These are phyloP conservation scores for Venturia oleaginea DNA, from an alignment of 2,329 filamentous ascomycete species.

Conservation along the genomic window DNA sequence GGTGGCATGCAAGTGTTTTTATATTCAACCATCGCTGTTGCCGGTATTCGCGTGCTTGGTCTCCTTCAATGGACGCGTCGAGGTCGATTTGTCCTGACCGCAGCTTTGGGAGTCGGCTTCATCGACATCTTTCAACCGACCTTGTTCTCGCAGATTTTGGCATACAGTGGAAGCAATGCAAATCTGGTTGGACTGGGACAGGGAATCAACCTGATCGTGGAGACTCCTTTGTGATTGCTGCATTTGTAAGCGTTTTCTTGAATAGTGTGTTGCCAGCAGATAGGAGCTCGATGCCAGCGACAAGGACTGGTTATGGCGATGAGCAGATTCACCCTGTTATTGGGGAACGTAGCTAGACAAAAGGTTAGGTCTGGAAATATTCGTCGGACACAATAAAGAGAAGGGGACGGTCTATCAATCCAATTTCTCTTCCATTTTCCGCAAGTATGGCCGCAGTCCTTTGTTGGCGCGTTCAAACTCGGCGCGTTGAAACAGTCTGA, in stretches of 20 bases:
- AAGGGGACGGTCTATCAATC: too few species aligned
- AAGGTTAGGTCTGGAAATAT: background rate
- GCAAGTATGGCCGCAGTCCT: background rate
- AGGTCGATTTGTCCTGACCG: conserved; percentile 23
- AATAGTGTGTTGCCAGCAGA: conserved; percentile 34
- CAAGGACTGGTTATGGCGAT: conserved; percentile 14
- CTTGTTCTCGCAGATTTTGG: conserved; percentile 32
- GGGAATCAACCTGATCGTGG: conserved; percentile 32
- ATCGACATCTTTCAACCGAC: conserved; percentile 32
- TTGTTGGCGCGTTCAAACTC: too few species aligned
- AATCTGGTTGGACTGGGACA: conserved; percentile 33
- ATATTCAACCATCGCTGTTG: conserved; percentile 23
- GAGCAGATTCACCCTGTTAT: conserved; percentile 16
- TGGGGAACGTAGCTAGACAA: background rate
- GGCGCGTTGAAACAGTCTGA: conserved; percentile 15
- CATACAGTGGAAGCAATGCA: conserved; percentile 29
- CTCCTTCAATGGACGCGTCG: conserved; percentile 23
- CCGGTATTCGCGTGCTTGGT: conserved; percentile 22
- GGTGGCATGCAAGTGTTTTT: conserved; percentile 36
- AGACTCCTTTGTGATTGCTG: conserved; percentile 37
- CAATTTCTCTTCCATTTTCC: background rate
- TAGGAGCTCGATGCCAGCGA: conserved; percentile 5
- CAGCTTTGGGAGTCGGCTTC: conserved; percentile 22
- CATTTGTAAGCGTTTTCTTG: conserved; percentile 28
- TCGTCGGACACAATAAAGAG: too few species aligned